Base-by-base conservation (phyloP, 495 filamentous ascomycete species). In the Monascus purpureus region DNA sequence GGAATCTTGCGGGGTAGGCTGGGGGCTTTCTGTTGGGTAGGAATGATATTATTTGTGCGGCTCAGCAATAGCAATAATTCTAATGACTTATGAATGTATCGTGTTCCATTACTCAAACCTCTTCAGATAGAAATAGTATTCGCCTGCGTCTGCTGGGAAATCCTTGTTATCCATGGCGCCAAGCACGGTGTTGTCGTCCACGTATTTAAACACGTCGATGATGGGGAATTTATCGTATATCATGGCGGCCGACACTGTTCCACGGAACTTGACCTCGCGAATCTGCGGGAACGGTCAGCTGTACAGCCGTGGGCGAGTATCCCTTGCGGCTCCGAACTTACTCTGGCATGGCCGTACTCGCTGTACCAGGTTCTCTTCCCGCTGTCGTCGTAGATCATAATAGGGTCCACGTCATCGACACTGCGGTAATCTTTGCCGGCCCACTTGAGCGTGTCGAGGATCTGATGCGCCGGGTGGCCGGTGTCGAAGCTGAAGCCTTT, bases 161-260 rank as follows among this genome's bases (percentile, higher is more conserved):
- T 17, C 32, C 29, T 47, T 47, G 4, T 39, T 40, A 38, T 51
- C 52, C 52, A 56, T 56, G 2, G 52, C 52, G 5, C 45, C 52
- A 8, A 41, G 35, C 15, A 56, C 28, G 23, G 49, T 17, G 13
- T 46, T 31, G 13, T 46, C 40, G 17, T 27, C 37, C 8, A 56
- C 49, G 18, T 42, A 45, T 22, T 47, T 35, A 32, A 56, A 53
- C 20, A 49, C 42, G 20, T 56, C 52, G 28, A 52, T 46, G 26
- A 57, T 50, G 2, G 50, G 48, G 7, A 36, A 31, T 8, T 45
- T 38, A 32, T 50, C 46, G 28, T 54, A 52, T 15, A 54, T 37
- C 48, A 57, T 52, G 4, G 45, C 39, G 11, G 43, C 43, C 4
- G 45, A 46, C 2, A 44, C 1, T 12, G 28, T 28, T 7, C 43